phyloP scores from a whole-genome alignment of 2,329 filamentous ascomycete species.

The Ophiocordyceps australis region DNA sequence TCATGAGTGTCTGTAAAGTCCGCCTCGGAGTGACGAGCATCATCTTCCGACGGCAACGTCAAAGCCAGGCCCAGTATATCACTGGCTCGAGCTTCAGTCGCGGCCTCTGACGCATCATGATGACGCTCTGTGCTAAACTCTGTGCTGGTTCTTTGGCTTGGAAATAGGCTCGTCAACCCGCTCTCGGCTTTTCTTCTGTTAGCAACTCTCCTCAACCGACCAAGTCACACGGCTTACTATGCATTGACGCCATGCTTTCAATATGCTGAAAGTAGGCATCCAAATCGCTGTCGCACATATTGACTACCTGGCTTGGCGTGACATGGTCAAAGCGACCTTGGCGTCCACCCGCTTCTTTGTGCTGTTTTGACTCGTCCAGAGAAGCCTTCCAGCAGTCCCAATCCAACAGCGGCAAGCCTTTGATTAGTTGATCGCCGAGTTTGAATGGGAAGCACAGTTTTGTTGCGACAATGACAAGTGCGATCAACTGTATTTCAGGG shows the following conservation, averaged over 20 bases:
- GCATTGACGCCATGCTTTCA: constrained; percentile 10
- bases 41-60: no score
- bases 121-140: no score
- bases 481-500: constrained; percentile 59
- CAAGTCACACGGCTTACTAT: no score
- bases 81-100: no score
- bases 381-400: constrained; percentile 73
- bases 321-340: constrained; percentile 33
- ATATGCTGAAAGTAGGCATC: constrained; percentile 43
- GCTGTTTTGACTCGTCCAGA: no score
- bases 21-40: no score
- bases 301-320: constrained; percentile 41
- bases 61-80: no score
- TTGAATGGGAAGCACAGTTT: constrained; percentile 71
- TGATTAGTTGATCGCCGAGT: constrained; percentile 21
- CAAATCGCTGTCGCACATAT: constrained; percentile 40
- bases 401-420: constrained; percentile 25
- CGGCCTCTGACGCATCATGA: no score
- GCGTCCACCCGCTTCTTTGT: no score
- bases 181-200: constrained; percentile 7
- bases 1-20: no score
- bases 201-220: no score
- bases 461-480: constrained; percentile 53
- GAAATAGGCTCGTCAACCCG: constrained; percentile 15
- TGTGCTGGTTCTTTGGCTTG: no score